Evolutionary conservation across 106 monocot species (phyloP).

Genomic region (Narthecium ossifragum): DNA sequence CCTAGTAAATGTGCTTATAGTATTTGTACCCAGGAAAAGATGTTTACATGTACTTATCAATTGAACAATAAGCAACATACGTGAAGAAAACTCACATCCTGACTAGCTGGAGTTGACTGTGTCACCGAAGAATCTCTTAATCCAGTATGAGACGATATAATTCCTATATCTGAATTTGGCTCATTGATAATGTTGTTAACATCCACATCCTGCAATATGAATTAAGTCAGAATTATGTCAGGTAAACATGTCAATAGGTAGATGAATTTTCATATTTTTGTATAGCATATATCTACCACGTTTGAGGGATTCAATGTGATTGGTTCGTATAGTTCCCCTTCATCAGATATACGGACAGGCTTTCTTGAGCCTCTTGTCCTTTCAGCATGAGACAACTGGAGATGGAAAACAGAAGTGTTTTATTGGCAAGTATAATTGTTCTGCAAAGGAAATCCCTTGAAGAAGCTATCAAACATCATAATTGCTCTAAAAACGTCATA

Average conservation of each 20-base stretch:
- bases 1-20: no score
- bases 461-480: no score
- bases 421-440: no score
- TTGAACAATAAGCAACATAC: no score
- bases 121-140: conserved; percentile 11
- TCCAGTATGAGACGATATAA: conserved; percentile 15
- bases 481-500: no score
- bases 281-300: conserved; percentile 13
- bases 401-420: conserved; percentile 2
- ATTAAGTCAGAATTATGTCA: no score
- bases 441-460: no score
- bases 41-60: no score
- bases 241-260: no score
- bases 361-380: conserved; percentile 4
- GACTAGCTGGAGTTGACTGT: conserved; percentile 16
- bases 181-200: conserved; percentile 7
- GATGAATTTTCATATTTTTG: no score
- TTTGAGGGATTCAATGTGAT: not conserved
- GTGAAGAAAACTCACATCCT: no score
- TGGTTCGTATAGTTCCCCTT: not conserved
- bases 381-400: conserved; percentile 13
- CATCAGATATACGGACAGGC: not conserved
- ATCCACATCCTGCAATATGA: conserved; percentile 6
- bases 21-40: no score
- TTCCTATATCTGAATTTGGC: conserved; percentile 27